Base-by-base conservation (phyloP, 169 alveolate species). In the Plasmodium ovale region DNA sequence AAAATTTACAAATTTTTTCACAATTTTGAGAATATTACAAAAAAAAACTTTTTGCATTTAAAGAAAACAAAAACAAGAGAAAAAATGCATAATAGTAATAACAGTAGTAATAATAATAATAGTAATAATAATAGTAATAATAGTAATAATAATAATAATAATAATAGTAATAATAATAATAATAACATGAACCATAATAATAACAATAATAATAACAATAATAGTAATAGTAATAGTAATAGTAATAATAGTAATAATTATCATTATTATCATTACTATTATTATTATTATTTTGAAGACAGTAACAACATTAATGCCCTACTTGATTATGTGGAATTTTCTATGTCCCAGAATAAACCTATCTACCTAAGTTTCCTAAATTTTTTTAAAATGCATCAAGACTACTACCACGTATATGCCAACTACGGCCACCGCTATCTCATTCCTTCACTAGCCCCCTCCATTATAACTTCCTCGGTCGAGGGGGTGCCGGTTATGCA, bases 1-100 rank as follows among this genome's bases (percentile, higher is more conserved):
- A 49, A 27, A 68, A 60, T 77, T 62, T 77, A 77, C 44, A 68
- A 77, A 77, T 62, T 77, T 60, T 29, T 77, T 60, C 88, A 77
- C 68, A 68, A 77, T 60, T 60, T 77, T 31, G 88, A 77, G 44
- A 77, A 77, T 29, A 62, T 64, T 44, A 77, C 74, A 62, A 60
- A 60, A 77, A 39, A 60, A 77, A 77, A 77, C 62, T 77, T 42
- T 54, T 44, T 62, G 25, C n/a, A 64, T 49, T 39, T 60, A 44
- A 60, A 60, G 16, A 37, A 37, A 10, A 62, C 69, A 16, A 77
- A 65, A 64, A 77, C 25, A 77, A 77, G 31, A 14, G 60, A 74
- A 39, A 37, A 47, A 64, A 60, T 31, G 3, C 25, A 47, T n/a
- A n/a, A n/a, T n/a, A n/a, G n/a, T n/a, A n/a, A n/a, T n/a, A n/a